Evolutionary conservation across 805 yeast genomes (phyloP).

Genomic region (Blastobotrys mokoenaii): DNA sequence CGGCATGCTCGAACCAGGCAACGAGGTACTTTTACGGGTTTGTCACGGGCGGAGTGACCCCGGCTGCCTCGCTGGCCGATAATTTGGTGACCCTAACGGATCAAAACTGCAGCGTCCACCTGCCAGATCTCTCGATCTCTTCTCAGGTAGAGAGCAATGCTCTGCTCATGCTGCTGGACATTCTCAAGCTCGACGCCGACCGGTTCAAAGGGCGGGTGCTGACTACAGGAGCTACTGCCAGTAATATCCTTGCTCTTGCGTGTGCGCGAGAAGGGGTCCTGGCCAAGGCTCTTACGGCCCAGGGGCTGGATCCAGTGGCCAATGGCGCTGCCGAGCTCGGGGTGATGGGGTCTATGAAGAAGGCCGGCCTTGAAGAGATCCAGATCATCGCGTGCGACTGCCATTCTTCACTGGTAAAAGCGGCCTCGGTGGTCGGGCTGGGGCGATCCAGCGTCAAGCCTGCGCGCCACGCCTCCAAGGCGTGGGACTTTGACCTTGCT

Average conservation of each 20-base stretch:
- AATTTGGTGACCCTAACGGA: conserved; percentile 14
- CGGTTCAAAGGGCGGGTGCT: conserved; percentile 13
- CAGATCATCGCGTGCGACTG: conserved; percentile 12
- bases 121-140: conserved; percentile 11
- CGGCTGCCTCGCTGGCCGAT: conserved; percentile 21
- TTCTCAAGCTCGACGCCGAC: conserved; percentile 10
- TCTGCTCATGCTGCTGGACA: conserved; percentile 12
- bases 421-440: conserved; percentile 18
- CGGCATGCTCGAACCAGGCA: conserved; percentile 15
- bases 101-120: conserved; percentile 11
- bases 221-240: conserved; percentile 22
- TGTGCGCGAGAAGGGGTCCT: conserved; percentile 14
- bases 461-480: conserved; percentile 2
- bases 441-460: conserved; percentile 13
- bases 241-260: conserved; percentile 17
- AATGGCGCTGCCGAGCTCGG: conserved; percentile 14
- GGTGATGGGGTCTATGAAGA: conserved; percentile 8
- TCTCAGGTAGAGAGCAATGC: conserved; percentile 10
- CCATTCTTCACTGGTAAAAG: conserved; percentile 18
- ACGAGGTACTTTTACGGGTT: conserved; percentile 17
- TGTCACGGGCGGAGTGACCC: conserved; percentile 21
- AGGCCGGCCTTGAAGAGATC: conserved; percentile 10
- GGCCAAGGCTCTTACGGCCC: background rate
- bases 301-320: background rate
- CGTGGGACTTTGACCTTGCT: conserved; percentile 16